These are phyloP conservation scores for Alternaria atra DNA, from an alignment of 2,329 filamentous ascomycete genomes.

Conservation along the genomic window DNA sequence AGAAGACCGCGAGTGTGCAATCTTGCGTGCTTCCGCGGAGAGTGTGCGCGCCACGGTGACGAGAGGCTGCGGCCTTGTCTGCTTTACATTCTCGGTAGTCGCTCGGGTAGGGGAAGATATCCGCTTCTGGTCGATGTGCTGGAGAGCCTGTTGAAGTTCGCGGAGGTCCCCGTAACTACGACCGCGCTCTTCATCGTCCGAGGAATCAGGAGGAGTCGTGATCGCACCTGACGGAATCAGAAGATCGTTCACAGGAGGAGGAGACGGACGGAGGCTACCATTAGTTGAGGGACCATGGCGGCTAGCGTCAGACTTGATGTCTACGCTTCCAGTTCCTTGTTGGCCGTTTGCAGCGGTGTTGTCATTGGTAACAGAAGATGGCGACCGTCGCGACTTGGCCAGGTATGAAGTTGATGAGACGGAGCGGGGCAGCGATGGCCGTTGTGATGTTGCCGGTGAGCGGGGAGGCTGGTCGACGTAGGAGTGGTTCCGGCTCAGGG, in stretches of 20 bases:
- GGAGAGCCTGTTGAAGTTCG: constrained; percentile 83
- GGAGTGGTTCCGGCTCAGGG: constrained; percentile 61
- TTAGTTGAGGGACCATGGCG: constrained; percentile 47
- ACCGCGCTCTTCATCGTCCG: constrained; percentile 81
- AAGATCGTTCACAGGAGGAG: constrained; percentile 79
- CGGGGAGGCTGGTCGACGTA: constrained; percentile 54
- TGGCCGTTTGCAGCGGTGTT: constrained; percentile 43
- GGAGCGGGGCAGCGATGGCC: constrained; percentile 63
- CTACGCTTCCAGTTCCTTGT: constrained; percentile 32
- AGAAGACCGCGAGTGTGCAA: constrained; percentile 67
- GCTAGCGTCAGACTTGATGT: constrained; percentile 29
- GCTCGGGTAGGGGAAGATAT: constrained; percentile 64
- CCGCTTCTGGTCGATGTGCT: constrained; percentile 75
- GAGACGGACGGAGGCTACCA: constrained; percentile 79
- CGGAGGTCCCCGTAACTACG: constrained; percentile 58
- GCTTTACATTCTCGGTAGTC: constrained; percentile 24
- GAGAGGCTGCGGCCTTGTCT: constrained; percentile 25
- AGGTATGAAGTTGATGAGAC: constrained; percentile 69
- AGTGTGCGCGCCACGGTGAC: constrained; percentile 49
- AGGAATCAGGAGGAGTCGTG: constrained; percentile 92
- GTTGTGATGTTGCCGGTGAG: constrained; percentile 46
- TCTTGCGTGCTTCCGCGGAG: constrained; percentile 66
- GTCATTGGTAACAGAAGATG: constrained; percentile 55
- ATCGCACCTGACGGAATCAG: constrained; percentile 84
- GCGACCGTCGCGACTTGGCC: constrained; percentile 68